These are phyloP conservation scores for Aspergillus saccharolyticus DNA, from an alignment of 495 filamentous ascomycete genomes.

Conservation along the genomic window DNA sequence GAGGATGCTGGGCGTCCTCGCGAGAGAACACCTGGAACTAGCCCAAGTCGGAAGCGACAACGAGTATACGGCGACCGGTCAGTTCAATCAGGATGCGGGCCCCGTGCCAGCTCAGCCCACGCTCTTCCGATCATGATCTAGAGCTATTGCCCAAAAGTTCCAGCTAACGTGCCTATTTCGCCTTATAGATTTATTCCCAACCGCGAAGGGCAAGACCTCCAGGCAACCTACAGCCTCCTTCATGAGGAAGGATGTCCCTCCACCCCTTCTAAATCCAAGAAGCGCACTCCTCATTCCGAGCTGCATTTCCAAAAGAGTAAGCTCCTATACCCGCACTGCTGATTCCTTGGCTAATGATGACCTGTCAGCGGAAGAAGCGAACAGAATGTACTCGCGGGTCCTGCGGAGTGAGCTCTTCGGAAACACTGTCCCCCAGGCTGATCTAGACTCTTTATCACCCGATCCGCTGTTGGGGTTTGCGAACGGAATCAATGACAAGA, in stretches of 20 bases:
- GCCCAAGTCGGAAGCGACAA: constrained; percentile 82
- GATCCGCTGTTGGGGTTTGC: constrained; percentile 56
- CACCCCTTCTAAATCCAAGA: constrained; percentile 78
- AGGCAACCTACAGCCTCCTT: constrained; percentile 83
- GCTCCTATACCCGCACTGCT: constrained; percentile 17
- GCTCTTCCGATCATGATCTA: neutral
- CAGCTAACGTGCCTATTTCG: constrained; percentile 4
- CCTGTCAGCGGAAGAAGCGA: constrained; percentile 82
- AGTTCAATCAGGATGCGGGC: constrained; percentile 17
- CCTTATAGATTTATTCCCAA: constrained; percentile 83
- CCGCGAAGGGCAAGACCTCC: constrained; percentile 85
- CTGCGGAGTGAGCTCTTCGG: constrained; percentile 89
- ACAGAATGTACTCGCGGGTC: constrained; percentile 83
- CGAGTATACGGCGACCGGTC: constrained; percentile 80
- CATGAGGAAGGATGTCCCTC: constrained; percentile 89
- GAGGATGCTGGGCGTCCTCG: constrained; percentile 57
- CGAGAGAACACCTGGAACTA: constrained; percentile 67
- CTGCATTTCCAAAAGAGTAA: constrained; percentile 90
- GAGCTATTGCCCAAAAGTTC: neutral
- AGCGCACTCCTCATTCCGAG: constrained; percentile 82
- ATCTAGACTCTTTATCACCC: constrained; percentile 60
- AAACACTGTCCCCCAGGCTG: constrained; percentile 75
- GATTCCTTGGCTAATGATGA: constrained; percentile 41
- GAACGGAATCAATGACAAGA: constrained; percentile 59
- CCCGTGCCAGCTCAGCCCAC: constrained; percentile 6